These are phyloP conservation scores for Rhizomucor pusillus DNA, from an alignment of 371 early-diverging fungal species.

Conservation along the genomic window DNA sequence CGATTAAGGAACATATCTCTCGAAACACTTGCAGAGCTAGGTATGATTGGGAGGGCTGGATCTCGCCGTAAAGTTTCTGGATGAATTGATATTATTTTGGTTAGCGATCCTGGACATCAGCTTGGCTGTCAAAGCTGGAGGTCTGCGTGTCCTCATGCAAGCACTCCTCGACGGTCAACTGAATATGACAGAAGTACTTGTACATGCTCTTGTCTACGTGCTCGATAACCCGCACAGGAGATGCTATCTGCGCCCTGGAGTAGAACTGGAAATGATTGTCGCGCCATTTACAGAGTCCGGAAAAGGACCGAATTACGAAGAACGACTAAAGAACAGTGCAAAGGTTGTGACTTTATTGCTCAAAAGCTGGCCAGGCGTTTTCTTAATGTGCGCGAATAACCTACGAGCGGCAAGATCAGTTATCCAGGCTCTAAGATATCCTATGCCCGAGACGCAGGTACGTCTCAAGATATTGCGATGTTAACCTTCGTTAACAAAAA, in stretches of 20 bases:
- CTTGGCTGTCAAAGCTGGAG: slow-evolving; percentile 66
- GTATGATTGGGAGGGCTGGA: slow-evolving; percentile 32
- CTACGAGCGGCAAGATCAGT: slow-evolving; percentile 71
- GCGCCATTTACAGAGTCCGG: slow-evolving; percentile 76
- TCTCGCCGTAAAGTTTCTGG: background rate
- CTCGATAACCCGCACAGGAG: slow-evolving; percentile 70
- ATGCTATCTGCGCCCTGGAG: slow-evolving; percentile 68
- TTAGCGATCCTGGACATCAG: slow-evolving; percentile 56
- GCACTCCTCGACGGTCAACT: slow-evolving; percentile 73
- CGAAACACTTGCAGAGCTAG: slow-evolving; percentile 78
- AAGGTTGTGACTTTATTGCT: slow-evolving; percentile 62
- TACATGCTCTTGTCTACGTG: slow-evolving; percentile 67
- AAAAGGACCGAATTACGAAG: slow-evolving; percentile 60
- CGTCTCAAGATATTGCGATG: background rate
- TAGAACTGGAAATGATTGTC: slow-evolving; percentile 75
- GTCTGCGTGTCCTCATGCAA: slow-evolving; percentile 66
- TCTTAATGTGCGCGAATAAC: slow-evolving; percentile 75
- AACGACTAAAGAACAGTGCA: slow-evolving; percentile 63
- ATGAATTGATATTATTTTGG: background rate
- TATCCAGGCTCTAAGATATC: slow-evolving; percentile 72
- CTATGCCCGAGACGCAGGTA: slow-evolving; percentile 77
- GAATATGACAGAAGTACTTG: slow-evolving; percentile 62
- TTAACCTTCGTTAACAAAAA: background rate
- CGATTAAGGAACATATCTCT: slow-evolving; percentile 69
- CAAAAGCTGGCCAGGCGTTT: slow-evolving; percentile 78